A percentile compares a stretch with the other conserved stretches of the same genome.
These are phyloP conservation scores for Aspergillus eucalypticola DNA, from an alignment of 2,329 filamentous ascomycete genomes.

Conservation along the genomic window DNA sequence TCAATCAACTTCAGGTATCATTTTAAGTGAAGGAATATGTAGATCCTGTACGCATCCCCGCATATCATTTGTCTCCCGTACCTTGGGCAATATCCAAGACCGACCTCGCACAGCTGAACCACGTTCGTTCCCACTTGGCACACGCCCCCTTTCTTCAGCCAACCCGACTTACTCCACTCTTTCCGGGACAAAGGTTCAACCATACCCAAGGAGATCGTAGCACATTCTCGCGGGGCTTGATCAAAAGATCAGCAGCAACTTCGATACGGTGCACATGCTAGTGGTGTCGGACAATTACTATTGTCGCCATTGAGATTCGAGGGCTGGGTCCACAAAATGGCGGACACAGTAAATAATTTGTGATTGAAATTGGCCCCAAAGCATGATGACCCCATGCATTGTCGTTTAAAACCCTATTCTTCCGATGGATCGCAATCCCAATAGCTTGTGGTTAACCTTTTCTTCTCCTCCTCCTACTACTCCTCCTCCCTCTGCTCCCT, in stretches of 20 bases:
- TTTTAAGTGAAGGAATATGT: neutral
- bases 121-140: neutral
- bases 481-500: neutral
- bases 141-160: slow-evolving; percentile 5
- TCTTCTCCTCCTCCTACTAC: neutral
- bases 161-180: slow-evolving; percentile 8
- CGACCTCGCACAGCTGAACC: slow-evolving; percentile 6
- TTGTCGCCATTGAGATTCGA: slow-evolving; percentile 18
- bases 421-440: slow-evolving; percentile 4
- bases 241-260: slow-evolving; percentile 6
- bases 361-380: slow-evolving; percentile 8
- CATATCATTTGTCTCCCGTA: neutral
- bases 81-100: neutral
- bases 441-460: slow-evolving; percentile 15
- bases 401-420: slow-evolving; percentile 12
- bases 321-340: slow-evolving; percentile 13
- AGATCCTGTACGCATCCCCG: neutral
- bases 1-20: neutral
- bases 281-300: slow-evolving; percentile 11
- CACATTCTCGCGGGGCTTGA: slow-evolving; percentile 10
- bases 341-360: slow-evolving; percentile 8
- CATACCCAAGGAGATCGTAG: slow-evolving; percentile 4
- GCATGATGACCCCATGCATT: slow-evolving; percentile 3
- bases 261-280: slow-evolving; percentile 3
- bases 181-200: slow-evolving; percentile 6